These are phyloP conservation scores for Berkeleyomyces basicola DNA, from an alignment of 2,329 filamentous ascomycete species.

Conservation along the genomic window DNA sequence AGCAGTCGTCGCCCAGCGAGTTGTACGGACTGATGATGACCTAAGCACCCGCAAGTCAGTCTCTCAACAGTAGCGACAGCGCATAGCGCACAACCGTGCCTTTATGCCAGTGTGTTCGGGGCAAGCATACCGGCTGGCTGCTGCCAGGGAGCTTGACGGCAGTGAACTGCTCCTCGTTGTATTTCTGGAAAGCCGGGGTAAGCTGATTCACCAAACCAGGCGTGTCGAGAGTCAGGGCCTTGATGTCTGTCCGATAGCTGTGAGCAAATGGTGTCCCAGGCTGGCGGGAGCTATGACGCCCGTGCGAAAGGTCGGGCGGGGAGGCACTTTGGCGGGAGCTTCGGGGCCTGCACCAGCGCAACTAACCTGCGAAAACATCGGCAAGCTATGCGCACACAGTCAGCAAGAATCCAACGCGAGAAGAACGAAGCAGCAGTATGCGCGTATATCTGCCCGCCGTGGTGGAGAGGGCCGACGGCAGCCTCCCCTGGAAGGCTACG, in stretches of 20 bases:
- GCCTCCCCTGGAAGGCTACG: conserved; percentile 5
- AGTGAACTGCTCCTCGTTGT: conserved; percentile 88
- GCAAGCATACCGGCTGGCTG: conserved; percentile 37
- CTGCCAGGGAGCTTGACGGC: conserved; percentile 80
- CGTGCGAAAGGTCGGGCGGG: not conserved
- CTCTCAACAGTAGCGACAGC: not conserved
- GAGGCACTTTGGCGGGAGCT: not conserved
- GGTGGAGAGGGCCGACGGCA: not conserved
- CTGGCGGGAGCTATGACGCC: not conserved
- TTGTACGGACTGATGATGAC: conserved; percentile 82
- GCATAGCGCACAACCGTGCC: not conserved
- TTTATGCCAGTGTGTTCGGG: not conserved
- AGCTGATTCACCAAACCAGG: conserved; percentile 54
- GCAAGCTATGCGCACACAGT: conserved; percentile 11
- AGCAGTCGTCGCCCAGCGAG: conserved; percentile 60
- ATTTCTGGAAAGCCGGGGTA: conserved; percentile 72
- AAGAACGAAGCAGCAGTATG: not conserved
- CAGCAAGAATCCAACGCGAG: not conserved
- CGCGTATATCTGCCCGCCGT: not conserved
- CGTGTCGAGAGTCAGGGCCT: conserved; percentile 58
- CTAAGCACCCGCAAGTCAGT: conserved; percentile 21
- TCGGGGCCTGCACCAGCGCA: not conserved
- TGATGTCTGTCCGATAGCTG: conserved; percentile 52
- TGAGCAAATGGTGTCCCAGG: not conserved
- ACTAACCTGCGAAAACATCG: conserved; percentile 13